phyloP scores from a whole-genome alignment of 2,329 filamentous ascomycete species.

The Xylariaceae sp. region DNA sequence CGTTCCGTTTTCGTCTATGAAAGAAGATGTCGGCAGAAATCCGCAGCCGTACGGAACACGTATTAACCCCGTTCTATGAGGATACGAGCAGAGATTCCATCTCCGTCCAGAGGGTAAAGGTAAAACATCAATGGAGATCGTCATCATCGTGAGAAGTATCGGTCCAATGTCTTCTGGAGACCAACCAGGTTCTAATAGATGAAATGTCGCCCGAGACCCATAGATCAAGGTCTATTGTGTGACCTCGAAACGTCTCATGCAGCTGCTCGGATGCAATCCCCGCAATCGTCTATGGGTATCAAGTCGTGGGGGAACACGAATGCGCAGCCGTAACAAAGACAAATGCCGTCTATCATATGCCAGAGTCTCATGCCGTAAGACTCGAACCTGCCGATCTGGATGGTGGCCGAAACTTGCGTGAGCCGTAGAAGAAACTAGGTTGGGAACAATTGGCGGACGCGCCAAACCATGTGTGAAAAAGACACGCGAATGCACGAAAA shows the following conservation, averaged over 20 bases:
- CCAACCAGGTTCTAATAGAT: slow-evolving; percentile 29
- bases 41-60: slow-evolving; percentile 30
- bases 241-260: slow-evolving; percentile 33
- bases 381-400: slow-evolving; percentile 33
- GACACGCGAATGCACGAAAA: slow-evolving; percentile 24
- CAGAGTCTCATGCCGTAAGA: slow-evolving; percentile 31
- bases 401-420: slow-evolving; percentile 30
- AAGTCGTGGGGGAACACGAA: slow-evolving; percentile 29
- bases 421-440: slow-evolving; percentile 31
- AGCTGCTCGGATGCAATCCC: slow-evolving; percentile 31
- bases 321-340: slow-evolving; percentile 34
- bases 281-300: slow-evolving; percentile 36
- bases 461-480: slow-evolving; percentile 23
- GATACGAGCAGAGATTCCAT: slow-evolving; percentile 29
- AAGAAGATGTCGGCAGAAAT: slow-evolving; percentile 33
- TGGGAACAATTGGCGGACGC: slow-evolving; percentile 19
- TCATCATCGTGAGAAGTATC: slow-evolving; percentile 33
- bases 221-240: slow-evolving; percentile 26
- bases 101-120: slow-evolving; percentile 32
- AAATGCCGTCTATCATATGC: slow-evolving; percentile 37
- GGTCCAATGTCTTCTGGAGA: slow-evolving; percentile 20
- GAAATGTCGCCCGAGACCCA: slow-evolving; percentile 29
- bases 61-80: slow-evolving; percentile 33
- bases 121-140: slow-evolving; percentile 32
- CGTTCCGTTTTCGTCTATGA: slow-evolving; percentile 64